These are phyloP conservation scores for Erysimum cheiranthoides DNA, from an alignment of 345 rosid species.

Conservation along the genomic window DNA sequence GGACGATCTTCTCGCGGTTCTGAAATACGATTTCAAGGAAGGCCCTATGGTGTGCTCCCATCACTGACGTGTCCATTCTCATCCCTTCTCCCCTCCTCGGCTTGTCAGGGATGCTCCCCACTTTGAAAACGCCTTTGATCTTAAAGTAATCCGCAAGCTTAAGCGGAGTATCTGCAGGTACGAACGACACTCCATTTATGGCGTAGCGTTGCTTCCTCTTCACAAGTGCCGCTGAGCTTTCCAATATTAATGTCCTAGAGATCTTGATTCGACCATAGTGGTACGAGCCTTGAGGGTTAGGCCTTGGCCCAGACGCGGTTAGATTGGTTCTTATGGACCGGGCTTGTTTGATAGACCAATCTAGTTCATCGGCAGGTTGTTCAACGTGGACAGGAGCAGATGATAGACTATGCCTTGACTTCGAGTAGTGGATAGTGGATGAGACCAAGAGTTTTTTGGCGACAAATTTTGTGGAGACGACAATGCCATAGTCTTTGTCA, in stretches of 20 bases:
- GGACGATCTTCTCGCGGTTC: constrained; percentile 74
- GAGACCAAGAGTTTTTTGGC: constrained; percentile 50
- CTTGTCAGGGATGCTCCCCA: constrained; percentile 64
- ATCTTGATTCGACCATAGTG: constrained; percentile 77
- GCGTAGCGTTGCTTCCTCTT: constrained; percentile 81
- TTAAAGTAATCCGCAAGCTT: constrained; percentile 88
- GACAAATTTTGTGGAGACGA: constrained; percentile 66
- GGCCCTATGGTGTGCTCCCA: constrained; percentile 67
- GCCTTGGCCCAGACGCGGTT: constrained; percentile 94
- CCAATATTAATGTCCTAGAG: constrained; percentile 64
- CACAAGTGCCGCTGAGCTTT: constrained; percentile 64
- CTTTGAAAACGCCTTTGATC: constrained; percentile 65
- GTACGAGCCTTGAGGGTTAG: constrained; percentile 97
- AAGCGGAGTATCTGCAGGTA: constrained; percentile 73
- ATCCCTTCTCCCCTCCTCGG: constrained; percentile 49
- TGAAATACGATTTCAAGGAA: constrained; percentile 81
- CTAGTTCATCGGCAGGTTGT: constrained; percentile 45
- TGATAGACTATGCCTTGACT: constrained; percentile 48
- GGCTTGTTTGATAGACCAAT: constrained; percentile 83
- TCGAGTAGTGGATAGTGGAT: constrained; percentile 70
- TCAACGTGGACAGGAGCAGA: constrained; percentile 56
- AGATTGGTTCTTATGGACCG: constrained; percentile 84
- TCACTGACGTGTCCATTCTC: constrained; percentile 71
- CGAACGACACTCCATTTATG: constrained; percentile 75
- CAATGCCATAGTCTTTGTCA: constrained; percentile 63